Base-by-base conservation (phyloP, 805 yeast species). In the Brettanomyces nanus region DNA sequence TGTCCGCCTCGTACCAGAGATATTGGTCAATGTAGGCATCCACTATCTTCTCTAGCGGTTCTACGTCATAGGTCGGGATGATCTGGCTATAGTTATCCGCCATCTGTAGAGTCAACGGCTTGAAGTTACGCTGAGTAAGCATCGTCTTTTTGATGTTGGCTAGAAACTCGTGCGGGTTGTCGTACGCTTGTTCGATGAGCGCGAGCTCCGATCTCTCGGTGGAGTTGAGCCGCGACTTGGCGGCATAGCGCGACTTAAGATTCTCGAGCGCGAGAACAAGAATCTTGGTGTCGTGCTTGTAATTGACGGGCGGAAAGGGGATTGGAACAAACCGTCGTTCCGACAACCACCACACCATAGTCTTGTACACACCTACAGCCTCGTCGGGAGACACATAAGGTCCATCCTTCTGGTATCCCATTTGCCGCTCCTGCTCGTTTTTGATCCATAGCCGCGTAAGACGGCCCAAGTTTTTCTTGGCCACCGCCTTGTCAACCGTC, bases 11-110 rank as follows among this genome's bases (percentile, higher is more conserved):
- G 59, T 83, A 90, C 96, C 97, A 92, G 32, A 92, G 63, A 50
- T 90, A 92, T 52, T 92, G 98, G 52, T 90, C 97, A 29, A 92
- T 61, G 48, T 90, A 92, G 0, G 97, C 96, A 62, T 92, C 99
- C 0, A 96, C 87, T 36, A 92, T 85, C 54, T 89, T 92, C 58
- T 92, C 99, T 30, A 87, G 60, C 0, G 97, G 95, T 53, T 90
- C 97, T 13, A 92, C 71, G 9, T 81, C 73, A 52, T 86, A 89
- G 1, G 87, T 90, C 0, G 98, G 97, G 0, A 80, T 71, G 30
- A 90, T 68, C 47, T 80, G 81, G 44, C 81, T 83, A 55, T 85
- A 86, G 48, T 85, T 77, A 54, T 92, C 99, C 79, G 84, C 78
- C 94, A 92, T 81, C 38, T 86, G 90, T 27, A 92, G 53, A 1